phyloP scores from a whole-genome alignment of 768 basidiomycete species.

The Rossbeevera mucosa region DNA sequence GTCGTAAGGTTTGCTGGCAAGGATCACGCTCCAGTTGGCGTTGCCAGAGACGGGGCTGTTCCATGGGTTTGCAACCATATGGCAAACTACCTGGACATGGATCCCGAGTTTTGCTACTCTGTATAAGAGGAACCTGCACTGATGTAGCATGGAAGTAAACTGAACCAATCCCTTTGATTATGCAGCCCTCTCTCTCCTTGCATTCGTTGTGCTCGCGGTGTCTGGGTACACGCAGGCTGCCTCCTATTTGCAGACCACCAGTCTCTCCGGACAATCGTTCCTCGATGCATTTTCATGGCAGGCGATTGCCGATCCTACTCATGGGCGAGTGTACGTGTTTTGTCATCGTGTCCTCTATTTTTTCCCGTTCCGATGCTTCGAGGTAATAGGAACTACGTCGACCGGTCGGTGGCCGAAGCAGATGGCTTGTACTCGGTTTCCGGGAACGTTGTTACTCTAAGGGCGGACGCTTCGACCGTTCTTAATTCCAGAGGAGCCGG shows the following conservation, averaged over 20 bases:
- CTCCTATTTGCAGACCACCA: constrained; percentile 43
- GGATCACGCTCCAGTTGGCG: background rate
- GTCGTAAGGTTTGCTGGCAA: constrained; percentile 2
- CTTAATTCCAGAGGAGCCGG: constrained; percentile 30
- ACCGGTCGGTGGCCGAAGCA: constrained; percentile 42
- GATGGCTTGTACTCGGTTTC: constrained; percentile 56
- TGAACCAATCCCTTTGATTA: background rate
- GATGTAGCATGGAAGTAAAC: background rate
- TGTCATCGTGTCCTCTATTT: background rate
- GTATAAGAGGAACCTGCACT: constrained; percentile 10
- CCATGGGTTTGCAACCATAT: background rate
- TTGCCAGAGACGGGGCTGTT: background rate
- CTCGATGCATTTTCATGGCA: constrained; percentile 32
- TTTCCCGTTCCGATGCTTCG: background rate
- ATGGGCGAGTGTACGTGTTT: constrained; percentile 30
- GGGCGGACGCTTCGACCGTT: constrained; percentile 31
- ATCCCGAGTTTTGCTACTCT: background rate
- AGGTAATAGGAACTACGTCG: constrained; percentile 39
- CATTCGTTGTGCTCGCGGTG: constrained; percentile 8
- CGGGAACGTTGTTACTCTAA: constrained; percentile 34
- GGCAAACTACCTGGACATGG: background rate
- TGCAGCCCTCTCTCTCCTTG: constrained; percentile 2
- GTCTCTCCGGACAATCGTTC: constrained; percentile 49
- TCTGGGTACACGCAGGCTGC: constrained; percentile 30
- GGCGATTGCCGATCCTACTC: constrained; percentile 30